These are phyloP conservation scores for Tolypocladium album DNA, from an alignment of 2,329 filamentous ascomycete genomes.

Conservation along the genomic window DNA sequence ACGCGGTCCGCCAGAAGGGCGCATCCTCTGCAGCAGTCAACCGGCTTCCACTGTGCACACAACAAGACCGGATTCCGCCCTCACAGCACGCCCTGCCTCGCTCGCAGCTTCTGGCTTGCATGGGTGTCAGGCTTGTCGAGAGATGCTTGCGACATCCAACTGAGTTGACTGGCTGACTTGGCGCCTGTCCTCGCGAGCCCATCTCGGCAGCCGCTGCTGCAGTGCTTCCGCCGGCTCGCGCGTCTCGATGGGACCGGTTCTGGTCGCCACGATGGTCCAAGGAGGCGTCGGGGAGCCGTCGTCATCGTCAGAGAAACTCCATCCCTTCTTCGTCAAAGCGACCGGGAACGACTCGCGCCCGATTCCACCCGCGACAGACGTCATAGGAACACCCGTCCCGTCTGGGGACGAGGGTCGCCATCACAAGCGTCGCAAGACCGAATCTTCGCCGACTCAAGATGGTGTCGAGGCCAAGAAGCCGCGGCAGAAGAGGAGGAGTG, in stretches of 20 bases:
- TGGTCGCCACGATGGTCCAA: constrained; percentile 33
- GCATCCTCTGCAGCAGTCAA: neutral
- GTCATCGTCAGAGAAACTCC: constrained; percentile 32
- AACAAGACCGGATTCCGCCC: neutral
- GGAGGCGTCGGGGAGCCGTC: constrained; percentile 22
- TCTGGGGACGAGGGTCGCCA: constrained; percentile 18
- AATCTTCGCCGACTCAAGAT: constrained; percentile 12
- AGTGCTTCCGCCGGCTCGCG: constrained; percentile 2
- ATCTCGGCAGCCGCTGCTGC: neutral
- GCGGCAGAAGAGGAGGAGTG: constrained; percentile 12
- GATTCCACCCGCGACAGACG: neutral
- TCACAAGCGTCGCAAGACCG: constrained; percentile 33
- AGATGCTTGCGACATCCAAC: neutral
- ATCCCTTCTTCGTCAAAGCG: constrained; percentile 40
- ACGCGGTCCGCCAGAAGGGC: neutral
- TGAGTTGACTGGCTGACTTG: neutral
- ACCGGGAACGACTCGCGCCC: constrained; percentile 5
- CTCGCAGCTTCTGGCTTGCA: neutral
- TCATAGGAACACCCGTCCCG: neutral
- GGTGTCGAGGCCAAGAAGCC: constrained; percentile 13
- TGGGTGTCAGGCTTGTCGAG: neutral
- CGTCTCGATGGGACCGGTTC: constrained; percentile 30
- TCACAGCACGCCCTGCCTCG: neutral
- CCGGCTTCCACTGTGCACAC: neutral
- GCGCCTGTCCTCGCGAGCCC: neutral